phyloP scores from a whole-genome alignment of 805 yeast genomes.

The Candida namnaoensis region DNA sequence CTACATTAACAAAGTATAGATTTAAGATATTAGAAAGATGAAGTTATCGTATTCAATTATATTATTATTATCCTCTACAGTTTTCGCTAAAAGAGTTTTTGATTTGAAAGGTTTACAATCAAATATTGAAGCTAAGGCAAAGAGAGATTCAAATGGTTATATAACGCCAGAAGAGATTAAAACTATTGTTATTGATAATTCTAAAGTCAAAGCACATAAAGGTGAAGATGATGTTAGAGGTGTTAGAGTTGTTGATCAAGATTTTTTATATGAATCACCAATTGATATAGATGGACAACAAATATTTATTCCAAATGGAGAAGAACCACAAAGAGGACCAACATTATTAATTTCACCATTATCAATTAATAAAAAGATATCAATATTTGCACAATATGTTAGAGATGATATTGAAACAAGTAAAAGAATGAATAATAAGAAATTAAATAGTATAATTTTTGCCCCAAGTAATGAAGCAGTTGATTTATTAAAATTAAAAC shows the following conservation, averaged over 20 bases:
- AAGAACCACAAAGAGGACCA: constrained; percentile 19
- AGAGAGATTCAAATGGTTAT: not conserved
- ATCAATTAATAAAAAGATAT: constrained; percentile 29
- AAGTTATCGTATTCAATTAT: not conserved
- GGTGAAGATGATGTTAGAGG: no score
- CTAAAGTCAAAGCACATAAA: no score
- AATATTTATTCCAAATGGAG: constrained; percentile 16
- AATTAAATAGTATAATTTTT: constrained; percentile 41
- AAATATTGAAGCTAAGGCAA: not conserved
- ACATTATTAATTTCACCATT: constrained; percentile 21
- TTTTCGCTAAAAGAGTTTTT: not conserved
- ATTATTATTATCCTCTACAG: not conserved
- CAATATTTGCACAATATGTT: constrained; percentile 63
- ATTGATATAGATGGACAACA: not conserved
- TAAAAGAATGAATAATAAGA: constrained; percentile 34
- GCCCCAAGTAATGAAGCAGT: constrained; percentile 69
- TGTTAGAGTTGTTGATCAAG: no score
- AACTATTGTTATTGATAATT: no score
- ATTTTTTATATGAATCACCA: constrained; percentile 1
- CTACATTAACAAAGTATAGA: no score
- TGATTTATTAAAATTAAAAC: constrained; percentile 41
- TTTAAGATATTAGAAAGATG: not conserved
- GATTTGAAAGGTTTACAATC: not conserved
- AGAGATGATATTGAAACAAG: constrained; percentile 50
- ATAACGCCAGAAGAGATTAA: no score